phyloP scores from a whole-genome alignment of 106 monocot species.

The Apostasia ramifera region DNA sequence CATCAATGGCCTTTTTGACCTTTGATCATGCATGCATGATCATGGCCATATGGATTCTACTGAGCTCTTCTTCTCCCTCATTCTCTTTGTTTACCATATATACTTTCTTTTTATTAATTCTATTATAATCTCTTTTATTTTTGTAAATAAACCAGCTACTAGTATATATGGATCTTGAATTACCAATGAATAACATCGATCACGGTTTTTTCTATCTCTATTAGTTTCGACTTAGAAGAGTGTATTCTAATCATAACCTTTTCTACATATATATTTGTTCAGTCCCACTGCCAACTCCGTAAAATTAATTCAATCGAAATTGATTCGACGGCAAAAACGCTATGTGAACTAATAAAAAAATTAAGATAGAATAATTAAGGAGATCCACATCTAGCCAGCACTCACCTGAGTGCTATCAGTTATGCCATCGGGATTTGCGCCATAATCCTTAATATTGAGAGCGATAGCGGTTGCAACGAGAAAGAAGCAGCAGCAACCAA shows the following conservation, averaged over 20 bases:
- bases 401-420: constrained; percentile 14
- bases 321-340: not conserved
- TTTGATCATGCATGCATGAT: no score
- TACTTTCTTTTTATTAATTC: no score
- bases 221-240: not conserved
- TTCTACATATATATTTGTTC: not conserved
- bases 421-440: constrained; percentile 6
- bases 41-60: no score
- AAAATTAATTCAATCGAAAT: not conserved
- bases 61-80: no score
- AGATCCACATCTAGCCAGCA: not conserved
- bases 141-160: no score
- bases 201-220: not conserved
- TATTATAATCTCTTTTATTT: no score
- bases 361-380: not conserved
- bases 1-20: no score
- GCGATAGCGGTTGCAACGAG: not conserved
- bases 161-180: no score
- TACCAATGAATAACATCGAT: no score
- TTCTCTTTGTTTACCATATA: no score
- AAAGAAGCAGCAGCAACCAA: not conserved
- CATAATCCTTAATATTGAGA: constrained; percentile 9
- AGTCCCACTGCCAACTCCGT: not conserved
- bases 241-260: not conserved
- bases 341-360: not conserved